A percentile compares a stretch with the other conserved stretches of the same genome.
These are phyloP conservation scores for Exophiala lecanii-corni DNA, from an alignment of 2,329 filamentous ascomycete genomes.

Conservation along the genomic window DNA sequence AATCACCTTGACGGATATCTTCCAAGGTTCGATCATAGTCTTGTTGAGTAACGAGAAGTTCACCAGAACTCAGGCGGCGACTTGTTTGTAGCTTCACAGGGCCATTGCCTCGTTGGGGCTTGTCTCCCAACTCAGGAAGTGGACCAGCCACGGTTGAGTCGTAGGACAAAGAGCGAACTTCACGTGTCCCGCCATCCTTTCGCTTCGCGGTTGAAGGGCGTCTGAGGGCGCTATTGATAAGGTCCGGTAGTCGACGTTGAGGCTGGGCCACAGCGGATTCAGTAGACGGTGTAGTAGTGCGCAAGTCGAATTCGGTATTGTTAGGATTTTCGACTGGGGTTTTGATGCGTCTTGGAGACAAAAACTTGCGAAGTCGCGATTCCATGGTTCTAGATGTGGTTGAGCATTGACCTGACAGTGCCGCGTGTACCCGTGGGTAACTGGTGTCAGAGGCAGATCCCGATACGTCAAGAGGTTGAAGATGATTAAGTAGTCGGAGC, in stretches of 20 bases:
- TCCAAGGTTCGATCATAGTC: conserved; percentile 24
- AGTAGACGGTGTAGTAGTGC: conserved; percentile 18
- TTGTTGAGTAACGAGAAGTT: conserved; percentile 23
- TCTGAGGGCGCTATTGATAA: conserved; percentile 17
- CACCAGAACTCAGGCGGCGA: conserved; percentile 26
- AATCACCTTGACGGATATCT: conserved; percentile 25
- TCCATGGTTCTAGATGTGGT: conserved; percentile 15
- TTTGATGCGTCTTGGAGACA: conserved; percentile 11
- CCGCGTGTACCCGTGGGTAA: conserved; percentile 4
- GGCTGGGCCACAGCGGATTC: conserved; percentile 12
- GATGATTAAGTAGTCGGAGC: conserved; percentile 14
- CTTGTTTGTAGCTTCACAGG: conserved; percentile 27
- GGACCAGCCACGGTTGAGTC: conserved; percentile 19
- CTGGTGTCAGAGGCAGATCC: conserved; percentile 15
- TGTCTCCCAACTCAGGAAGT: conserved; percentile 20
- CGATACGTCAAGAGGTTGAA: conserved; percentile 13
- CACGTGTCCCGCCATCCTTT: conserved; percentile 1
- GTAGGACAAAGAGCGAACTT: conserved; percentile 22
- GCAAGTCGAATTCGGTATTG: conserved; percentile 16
- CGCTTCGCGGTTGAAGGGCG: conserved; percentile 10
- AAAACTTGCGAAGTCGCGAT: conserved; percentile 19
- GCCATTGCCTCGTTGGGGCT: conserved; percentile 26
- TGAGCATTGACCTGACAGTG: conserved; percentile 14
- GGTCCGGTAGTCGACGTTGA: conserved; percentile 14
- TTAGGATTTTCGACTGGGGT: conserved; percentile 4